Conservation (phyloP, 352 stramenopile species). For the Pythium myriotylum region DNA sequence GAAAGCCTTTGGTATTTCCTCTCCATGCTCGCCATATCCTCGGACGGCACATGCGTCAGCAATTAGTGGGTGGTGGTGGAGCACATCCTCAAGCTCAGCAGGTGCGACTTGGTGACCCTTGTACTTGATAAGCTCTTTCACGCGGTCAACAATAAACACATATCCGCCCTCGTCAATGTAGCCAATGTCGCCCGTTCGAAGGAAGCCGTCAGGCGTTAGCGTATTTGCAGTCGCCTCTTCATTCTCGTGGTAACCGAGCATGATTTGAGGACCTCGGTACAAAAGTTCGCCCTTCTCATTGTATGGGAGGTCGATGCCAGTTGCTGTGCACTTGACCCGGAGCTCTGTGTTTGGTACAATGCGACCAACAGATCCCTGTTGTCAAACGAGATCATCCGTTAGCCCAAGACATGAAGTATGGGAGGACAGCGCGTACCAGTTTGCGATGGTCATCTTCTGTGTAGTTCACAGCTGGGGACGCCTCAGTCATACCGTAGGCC, state of each 20-base stretch:
- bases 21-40: conserved; percentile 47
- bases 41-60: conserved; percentile 51
- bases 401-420: too few relatives aligned
- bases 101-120: conserved; percentile 92
- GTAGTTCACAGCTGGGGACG: conserved; percentile 29
- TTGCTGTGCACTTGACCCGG: conserved; percentile 42
- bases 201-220: conserved; percentile 77
- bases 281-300: conserved; percentile 63
- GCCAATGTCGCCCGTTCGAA: conserved; percentile 90
- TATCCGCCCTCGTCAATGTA: conserved; percentile 93
- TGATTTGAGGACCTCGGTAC: conserved; percentile 44
- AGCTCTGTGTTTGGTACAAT: conserved; percentile 41
- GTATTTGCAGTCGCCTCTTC: conserved; percentile 81
- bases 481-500: conserved; percentile 51
- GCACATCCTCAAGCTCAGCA: conserved; percentile 91
- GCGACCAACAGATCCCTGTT: conserved; percentile 24
- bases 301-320: conserved; percentile 31
- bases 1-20: conserved; percentile 93
- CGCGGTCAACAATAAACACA: conserved; percentile 91
- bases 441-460: conserved; percentile 13
- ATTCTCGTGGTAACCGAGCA: conserved; percentile 86
- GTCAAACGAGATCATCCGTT: not conserved
- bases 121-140: conserved; percentile 96
- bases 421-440: too few relatives aligned
- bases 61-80: conserved; percentile 75